These are phyloP conservation scores for Penicillium crystallinum DNA, from an alignment of 495 filamentous ascomycete species.

Conservation along the genomic window DNA sequence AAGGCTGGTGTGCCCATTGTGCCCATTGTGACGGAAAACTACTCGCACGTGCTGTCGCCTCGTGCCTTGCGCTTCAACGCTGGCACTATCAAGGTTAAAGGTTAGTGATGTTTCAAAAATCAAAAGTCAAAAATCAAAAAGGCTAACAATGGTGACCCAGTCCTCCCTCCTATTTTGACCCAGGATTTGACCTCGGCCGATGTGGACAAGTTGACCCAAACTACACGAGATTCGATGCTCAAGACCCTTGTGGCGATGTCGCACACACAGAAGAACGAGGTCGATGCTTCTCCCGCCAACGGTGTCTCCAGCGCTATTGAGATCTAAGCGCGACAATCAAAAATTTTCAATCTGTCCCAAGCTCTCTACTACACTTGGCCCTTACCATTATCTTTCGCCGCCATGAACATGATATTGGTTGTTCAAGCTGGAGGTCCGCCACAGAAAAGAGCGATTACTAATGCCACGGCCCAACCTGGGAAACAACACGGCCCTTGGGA, in stretches of 20 bases:
- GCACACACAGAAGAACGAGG: constrained; percentile 17
- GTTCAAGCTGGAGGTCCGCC: background rate
- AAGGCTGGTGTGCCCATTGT: constrained; percentile 92
- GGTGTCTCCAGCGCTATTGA: constrained; percentile 37
- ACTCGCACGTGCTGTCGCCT: constrained; percentile 73
- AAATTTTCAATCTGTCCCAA: background rate
- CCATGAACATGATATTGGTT: background rate
- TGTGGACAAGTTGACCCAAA: constrained; percentile 70
- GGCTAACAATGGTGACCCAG: constrained; percentile 30
- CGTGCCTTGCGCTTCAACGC: constrained; percentile 63
- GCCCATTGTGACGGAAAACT: constrained; percentile 79
- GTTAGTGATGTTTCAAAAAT: constrained; percentile 36
- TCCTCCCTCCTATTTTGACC: constrained; percentile 84
- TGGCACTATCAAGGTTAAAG: constrained; percentile 75
- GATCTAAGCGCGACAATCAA: constrained; percentile 23
- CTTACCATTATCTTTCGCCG: background rate
- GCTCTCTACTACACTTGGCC: background rate
- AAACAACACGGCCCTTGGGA: background rate
- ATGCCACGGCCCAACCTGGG: background rate
- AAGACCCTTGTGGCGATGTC: constrained; percentile 64
- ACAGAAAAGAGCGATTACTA: background rate
- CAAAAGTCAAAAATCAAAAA: background rate
- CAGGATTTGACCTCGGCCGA: constrained; percentile 68
- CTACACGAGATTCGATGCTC: constrained; percentile 74
- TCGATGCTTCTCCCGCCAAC: constrained; percentile 17